Conservation (phyloP, 352 stramenopile genomes). For the Globisporangium heterothallicum region DNA sequence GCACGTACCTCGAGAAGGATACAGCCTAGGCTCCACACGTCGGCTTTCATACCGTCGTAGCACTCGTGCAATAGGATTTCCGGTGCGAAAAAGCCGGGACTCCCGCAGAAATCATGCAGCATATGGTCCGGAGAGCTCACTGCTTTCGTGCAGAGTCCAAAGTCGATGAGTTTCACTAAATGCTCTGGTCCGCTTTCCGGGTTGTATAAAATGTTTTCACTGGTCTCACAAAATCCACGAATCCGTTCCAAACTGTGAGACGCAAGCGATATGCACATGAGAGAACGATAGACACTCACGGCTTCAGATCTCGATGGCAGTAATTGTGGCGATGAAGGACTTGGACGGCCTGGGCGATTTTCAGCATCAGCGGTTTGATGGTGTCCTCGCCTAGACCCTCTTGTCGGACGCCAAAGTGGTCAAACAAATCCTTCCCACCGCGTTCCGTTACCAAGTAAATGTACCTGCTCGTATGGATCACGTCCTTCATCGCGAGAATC, state of each 20-base stretch:
- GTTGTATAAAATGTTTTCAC: constrained; percentile 69
- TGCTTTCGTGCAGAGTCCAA: constrained; percentile 65
- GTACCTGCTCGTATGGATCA: constrained; percentile 70
- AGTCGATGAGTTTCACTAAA: constrained; percentile 74
- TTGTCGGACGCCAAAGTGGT: constrained; percentile 55
- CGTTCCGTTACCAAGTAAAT: constrained; percentile 85
- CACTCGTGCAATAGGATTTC: constrained; percentile 61
- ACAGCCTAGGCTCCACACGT: constrained; percentile 84
- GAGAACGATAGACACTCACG: constrained; percentile 24
- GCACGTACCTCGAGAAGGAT: constrained; percentile 67
- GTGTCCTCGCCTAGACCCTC: constrained; percentile 42
- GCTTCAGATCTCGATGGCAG: constrained; percentile 76
- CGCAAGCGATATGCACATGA: too few species aligned
- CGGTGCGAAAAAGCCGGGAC: constrained; percentile 80
- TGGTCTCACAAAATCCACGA: constrained; percentile 11
- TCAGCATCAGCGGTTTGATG: constrained; percentile 35
- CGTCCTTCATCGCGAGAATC: constrained; percentile 61
- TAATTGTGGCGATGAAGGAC: constrained; percentile 61
- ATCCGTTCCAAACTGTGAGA: too few species aligned
- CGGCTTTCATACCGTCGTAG: constrained; percentile 72
- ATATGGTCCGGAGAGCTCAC: constrained; percentile 22
- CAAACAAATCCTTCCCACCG: constrained; percentile 80
- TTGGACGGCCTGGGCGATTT: constrained; percentile 45
- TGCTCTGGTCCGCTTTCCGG: constrained; percentile 18
- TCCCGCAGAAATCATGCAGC: constrained; percentile 76